Evolutionary conservation across 2,329 filamentous ascomycete species (phyloP), one percentile per base, ranked within the genome.

Genomic region (Nemania serpens): DNA sequence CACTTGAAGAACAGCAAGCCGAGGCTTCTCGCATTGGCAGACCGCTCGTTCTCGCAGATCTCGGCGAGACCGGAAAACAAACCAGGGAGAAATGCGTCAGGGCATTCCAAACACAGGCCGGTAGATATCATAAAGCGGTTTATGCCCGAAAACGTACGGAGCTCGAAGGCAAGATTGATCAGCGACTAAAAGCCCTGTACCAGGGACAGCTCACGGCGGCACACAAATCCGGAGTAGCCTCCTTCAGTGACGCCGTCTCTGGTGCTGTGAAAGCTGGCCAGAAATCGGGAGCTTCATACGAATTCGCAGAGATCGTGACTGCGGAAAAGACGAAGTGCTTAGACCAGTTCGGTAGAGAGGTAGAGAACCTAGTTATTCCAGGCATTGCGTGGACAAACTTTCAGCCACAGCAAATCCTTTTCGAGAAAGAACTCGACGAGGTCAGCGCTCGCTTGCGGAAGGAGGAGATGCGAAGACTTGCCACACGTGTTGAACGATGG

Each of bases 121-220:
- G 93, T 74, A 85, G 95, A 65, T 99, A 99, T 74, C 95, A 98
- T 81, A 98, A 98, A 79, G 93, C 90, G 17, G 95, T 99, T 15
- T 99, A 95, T 75, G 83, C 87, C 66, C 86, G 91, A 59, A 99
- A 99, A 79, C 87, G 87, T 65, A 82, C 86, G 1, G 95, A 99
- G 73, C 83, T 99, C 7, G 91, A 95, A 74, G 81, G 80, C 70
- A 97, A 97, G 77, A 84, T 97, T 41, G 95, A 98, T 73, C 82
- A 86, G n/a, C 86, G 95, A 36, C 83, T 99, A 54, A 98, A 96
- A 79, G 81, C 88, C 1, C 82, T 99, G 11, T 97, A 95, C 77
- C 86, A 90, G 53, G 91, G 90, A n/a, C 95, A 99, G 73, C 82
- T 99, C 42, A 85, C 85, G 18, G 92, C 93, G 2, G 91, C 91